These are phyloP conservation scores for Hyaloscypha hepaticicola DNA, from an alignment of 495 filamentous ascomycete genomes.

Conservation along the genomic window DNA sequence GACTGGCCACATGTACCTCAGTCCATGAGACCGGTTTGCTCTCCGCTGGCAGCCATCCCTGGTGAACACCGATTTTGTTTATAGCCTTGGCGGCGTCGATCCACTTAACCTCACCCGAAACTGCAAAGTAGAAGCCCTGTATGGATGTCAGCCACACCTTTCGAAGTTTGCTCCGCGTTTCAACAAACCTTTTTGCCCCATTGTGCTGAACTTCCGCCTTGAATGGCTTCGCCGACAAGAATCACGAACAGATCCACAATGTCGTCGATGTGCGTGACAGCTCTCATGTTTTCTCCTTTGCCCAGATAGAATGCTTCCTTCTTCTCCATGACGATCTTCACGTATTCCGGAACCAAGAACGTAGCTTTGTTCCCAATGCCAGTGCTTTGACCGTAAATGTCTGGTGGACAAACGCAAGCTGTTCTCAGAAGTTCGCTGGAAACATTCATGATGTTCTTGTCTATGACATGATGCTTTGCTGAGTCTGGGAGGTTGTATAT, in stretches of 20 bases:
- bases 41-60: constrained; percentile 5
- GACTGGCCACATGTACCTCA: constrained; percentile 86
- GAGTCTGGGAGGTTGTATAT: constrained; percentile 3
- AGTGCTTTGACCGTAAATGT: constrained; percentile 6
- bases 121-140: constrained; percentile 10
- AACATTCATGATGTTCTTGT: constrained; percentile 1
- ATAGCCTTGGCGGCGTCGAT: constrained; percentile 6
- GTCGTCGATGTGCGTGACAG: constrained; percentile 6
- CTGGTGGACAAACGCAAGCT: not conserved
- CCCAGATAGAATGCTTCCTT: constrained; percentile 11
- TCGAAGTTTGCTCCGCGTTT: not conserved
- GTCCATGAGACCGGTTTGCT: constrained; percentile 33
- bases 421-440: not conserved
- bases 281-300: constrained; percentile 6
- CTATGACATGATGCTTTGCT: constrained; percentile 1
- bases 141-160: not conserved
- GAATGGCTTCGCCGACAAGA: not conserved
- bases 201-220: constrained; percentile 10
- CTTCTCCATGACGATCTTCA: constrained; percentile 1
- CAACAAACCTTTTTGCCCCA: constrained; percentile 9
- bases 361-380: constrained; percentile 1
- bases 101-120: constrained; percentile 4
- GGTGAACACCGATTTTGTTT: constrained; percentile 2
- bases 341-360: constrained; percentile 7
- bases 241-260: not conserved